Evolutionary conservation across 495 filamentous ascomycete genomes (phyloP), one percentile per base, ranked within the genome.

Genomic region (Clohesyomyces aquaticus): DNA sequence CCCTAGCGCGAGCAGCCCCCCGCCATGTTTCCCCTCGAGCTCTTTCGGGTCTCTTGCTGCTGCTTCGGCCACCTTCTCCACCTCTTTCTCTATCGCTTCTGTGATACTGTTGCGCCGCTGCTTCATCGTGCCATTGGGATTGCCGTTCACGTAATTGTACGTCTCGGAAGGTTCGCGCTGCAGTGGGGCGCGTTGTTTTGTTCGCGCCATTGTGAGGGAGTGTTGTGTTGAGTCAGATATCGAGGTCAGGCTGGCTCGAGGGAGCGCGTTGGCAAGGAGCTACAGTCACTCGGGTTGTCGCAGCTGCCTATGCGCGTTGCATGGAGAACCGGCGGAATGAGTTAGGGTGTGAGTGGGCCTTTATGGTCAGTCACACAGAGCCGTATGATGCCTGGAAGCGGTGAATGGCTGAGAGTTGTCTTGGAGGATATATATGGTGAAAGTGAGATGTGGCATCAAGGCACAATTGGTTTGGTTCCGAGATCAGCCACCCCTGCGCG

Each of bases 1-100:
- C 46, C 90, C 74, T 51, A 98, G 85, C 71, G 96, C 88, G 73
- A 85, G 75, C 45, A 90, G 55, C 8, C 84, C 83, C 10, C 83
- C n/a, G n/a, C n/a, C 77, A 59, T 76, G 69, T 69, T 79, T 55
- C 77, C 77, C 57, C 41, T 73, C 68, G 26, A 21, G n/a, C 26
- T 53, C 42, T 41, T 71, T n/a, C n/a, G n/a, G n/a, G n/a, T n/a
- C 46, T n/a, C 65, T 48, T 25, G 61, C 62, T 9, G 27, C 28
- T 25, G 35, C 21, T 23, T 71, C 60, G 9, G 56, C 64, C 28
- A 25, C 45, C 25, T 55, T 26, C 32, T 58, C 46, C 12, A 56
- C 26, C 29, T 54, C 51, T 28, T 53, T 23, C 35, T 64, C 50
- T 22, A 60, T 14, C 25, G 3, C 56, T n/a, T 59, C 53, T 16